These are phyloP conservation scores for Carex cristatella DNA, from an alignment of 176 grass and related monocot genomes.

Conservation along the genomic window DNA sequence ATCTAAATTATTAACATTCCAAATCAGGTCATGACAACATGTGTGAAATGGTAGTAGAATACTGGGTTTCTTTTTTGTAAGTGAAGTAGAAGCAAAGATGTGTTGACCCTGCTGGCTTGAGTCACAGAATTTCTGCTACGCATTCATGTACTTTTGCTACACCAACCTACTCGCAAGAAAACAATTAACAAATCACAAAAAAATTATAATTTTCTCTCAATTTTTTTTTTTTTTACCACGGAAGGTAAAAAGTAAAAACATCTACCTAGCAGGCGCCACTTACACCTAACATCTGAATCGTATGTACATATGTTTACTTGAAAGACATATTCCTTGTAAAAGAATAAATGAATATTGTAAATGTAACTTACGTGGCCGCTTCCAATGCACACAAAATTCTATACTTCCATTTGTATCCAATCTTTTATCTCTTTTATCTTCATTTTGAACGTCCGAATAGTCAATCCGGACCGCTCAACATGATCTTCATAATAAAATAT, in stretches of 20 bases:
- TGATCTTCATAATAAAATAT: too few relatives aligned
- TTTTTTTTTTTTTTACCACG: neutral
- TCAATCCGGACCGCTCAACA: too few relatives aligned
- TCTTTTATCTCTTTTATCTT: too few relatives aligned
- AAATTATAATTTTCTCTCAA: neutral
- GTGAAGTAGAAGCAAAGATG: slow-evolving; percentile 29
- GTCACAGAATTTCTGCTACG: slow-evolving; percentile 21
- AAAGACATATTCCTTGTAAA: neutral
- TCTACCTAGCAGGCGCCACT: neutral
- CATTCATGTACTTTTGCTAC: slow-evolving; percentile 7
- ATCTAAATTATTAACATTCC: neutral
- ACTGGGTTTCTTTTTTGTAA: neutral
- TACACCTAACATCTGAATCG: neutral
- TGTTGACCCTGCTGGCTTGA: slow-evolving; percentile 6
- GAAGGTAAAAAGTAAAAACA: neutral
- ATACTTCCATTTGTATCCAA: too few relatives aligned
- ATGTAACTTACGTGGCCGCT: too few relatives aligned
- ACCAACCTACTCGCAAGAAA: slow-evolving; percentile 4
- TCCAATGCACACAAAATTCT: too few relatives aligned
- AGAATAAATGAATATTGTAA: neutral
- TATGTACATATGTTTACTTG: neutral
- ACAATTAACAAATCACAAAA: neutral
- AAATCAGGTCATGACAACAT: neutral
- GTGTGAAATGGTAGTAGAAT: slow-evolving; percentile 1
- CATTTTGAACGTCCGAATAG: too few relatives aligned